phyloP scores from a whole-genome alignment of 139 green algal species.

The Zygnema circumcarinatum region DNA sequence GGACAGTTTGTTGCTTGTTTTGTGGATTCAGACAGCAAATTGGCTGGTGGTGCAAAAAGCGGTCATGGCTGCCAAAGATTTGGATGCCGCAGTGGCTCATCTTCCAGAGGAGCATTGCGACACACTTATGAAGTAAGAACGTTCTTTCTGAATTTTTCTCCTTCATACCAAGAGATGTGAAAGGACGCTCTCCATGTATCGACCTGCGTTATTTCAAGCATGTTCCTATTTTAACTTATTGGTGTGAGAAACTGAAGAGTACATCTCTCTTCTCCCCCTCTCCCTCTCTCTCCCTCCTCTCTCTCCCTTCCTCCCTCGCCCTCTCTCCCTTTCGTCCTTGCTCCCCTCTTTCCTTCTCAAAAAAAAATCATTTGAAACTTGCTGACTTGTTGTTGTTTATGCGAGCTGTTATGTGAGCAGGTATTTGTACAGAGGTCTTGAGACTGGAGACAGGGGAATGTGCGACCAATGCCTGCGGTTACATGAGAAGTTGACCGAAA shows the following conservation, averaged over 20 bases:
- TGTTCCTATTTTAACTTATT: not conserved
- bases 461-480: slow-evolving; percentile 37
- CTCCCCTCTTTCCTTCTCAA: no score
- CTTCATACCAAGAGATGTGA: not conserved
- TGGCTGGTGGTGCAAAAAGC: not conserved
- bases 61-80: not conserved
- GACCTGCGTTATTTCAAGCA: not conserved
- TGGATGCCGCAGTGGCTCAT: not conserved
- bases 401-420: no score
- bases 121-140: slow-evolving; percentile 32
- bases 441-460: slow-evolving; percentile 23
- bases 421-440: slow-evolving; percentile 46
- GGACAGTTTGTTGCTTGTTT: not conserved
- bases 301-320: no score
- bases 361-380: no score
- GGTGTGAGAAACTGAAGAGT: not conserved
- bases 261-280: not conserved
- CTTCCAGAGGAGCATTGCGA: slow-evolving; percentile 3
- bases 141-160: not conserved
- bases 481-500: slow-evolving; percentile 33
- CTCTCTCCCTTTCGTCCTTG: no score
- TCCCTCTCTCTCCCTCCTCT: no score
- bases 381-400: no score
- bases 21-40: slow-evolving; percentile 8
- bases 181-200: not conserved